Evolutionary conservation across 495 filamentous ascomycete species (phyloP).

Genomic region (Trichoderma gamsii): DNA sequence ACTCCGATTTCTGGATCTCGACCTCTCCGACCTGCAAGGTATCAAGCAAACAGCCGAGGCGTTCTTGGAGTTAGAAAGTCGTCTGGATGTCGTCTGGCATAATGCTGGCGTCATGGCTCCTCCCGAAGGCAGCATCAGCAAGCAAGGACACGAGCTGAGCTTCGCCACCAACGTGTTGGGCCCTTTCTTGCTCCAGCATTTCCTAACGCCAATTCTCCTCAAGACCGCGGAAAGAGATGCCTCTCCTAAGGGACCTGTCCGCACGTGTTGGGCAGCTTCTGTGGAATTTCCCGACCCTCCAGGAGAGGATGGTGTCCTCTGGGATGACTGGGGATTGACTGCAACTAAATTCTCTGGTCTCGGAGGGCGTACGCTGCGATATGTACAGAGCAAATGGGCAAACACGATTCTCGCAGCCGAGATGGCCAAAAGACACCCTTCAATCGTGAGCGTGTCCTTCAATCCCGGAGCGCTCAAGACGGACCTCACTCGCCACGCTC

Average conservation of each 20-base stretch:
- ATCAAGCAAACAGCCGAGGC: constrained; percentile 23
- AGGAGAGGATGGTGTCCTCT: constrained; percentile 14
- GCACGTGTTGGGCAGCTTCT: constrained; percentile 37
- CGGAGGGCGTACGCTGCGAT: constrained; percentile 23
- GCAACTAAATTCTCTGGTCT: not conserved
- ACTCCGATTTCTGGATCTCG: constrained; percentile 24
- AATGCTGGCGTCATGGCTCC: constrained; percentile 35
- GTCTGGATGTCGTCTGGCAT: constrained; percentile 27
- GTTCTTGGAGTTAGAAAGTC: constrained; percentile 23
- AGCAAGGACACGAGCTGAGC: constrained; percentile 33
- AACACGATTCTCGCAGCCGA: constrained; percentile 34
- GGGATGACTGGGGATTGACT: not conserved
- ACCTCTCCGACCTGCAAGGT: constrained; percentile 25
- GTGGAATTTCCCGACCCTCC: constrained; percentile 24
- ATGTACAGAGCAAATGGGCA: constrained; percentile 35
- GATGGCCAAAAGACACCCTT: constrained; percentile 24
- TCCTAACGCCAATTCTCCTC: constrained; percentile 38
- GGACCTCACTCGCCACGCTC: constrained; percentile 25
- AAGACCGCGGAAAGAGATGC: constrained; percentile 21
- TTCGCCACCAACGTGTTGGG: constrained; percentile 38
- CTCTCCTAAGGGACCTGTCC: constrained; percentile 20
- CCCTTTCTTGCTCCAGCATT: constrained; percentile 33
- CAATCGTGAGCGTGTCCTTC: constrained; percentile 33
- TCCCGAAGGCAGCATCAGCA: constrained; percentile 26
- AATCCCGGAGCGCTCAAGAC: constrained; percentile 39